Evolutionary conservation across 2,329 filamentous ascomycete species (phyloP), one percentile per base, ranked within the genome.

Genomic region (Aspergillus eucalypticola): DNA sequence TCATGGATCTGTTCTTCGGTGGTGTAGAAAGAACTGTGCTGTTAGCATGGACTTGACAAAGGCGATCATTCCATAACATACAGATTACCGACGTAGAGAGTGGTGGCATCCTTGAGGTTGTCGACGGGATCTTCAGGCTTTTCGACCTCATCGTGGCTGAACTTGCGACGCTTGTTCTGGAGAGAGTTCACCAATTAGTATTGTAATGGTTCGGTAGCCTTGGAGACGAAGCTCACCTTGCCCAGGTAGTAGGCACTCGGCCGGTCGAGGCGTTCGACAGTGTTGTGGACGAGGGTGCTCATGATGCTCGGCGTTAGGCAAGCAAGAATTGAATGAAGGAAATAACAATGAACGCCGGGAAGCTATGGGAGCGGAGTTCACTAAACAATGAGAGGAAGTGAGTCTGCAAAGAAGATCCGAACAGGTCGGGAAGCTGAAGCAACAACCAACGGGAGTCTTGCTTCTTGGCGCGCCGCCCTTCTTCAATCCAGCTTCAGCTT

Each of bases 1-100:
- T 98, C 94, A 78, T 98, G 94, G 61, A 99, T 96, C 76, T 99
- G 95, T 80, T 99, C 95, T 76, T 99, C 95, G 59, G 95, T 99
- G 23, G 95, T 99, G 83, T 96, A 97, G 81, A 97, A 97, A 42
- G 93, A 96, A 57, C 90, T 92, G 49, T 21, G 13, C 8, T 17
- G 59, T 66, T 39, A 66, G 65, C 27, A 35, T 52, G 15, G 46
- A n/a, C 15, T 39, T 6, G 27, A 32, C 41, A 38, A 5, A 13
- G 32, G 32, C 10, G 32, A 44, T 55, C 27, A 62, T 39, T 38
- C 27, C 3, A 48, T 32, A 54, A 78, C 88, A 68, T 82, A 96
- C 86, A 99, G 83, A 76, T 99, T 99, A 71, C 95, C 95, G 50
- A 99, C 94, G 73, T 99, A 99, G 74, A 99, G 90, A 0, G 95